These are phyloP conservation scores for Pogostemon cablin DNA, from an alignment of 257 asterid genomes.

Conservation along the genomic window DNA sequence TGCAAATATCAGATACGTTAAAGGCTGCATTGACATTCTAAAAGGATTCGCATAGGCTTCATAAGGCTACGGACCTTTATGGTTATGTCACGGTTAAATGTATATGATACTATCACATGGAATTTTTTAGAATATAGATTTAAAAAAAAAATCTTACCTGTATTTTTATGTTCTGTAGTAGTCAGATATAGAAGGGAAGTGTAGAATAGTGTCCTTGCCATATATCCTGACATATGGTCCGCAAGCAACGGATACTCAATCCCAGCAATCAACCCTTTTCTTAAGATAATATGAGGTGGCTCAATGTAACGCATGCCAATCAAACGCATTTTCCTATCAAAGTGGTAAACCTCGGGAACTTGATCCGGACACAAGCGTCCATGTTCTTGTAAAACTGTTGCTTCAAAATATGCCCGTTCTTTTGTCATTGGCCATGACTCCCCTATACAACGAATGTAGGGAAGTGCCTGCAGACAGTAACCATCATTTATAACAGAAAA, in stretches of 20 bases:
- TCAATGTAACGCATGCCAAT: constrained; percentile 92
- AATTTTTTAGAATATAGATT: not conserved
- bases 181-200: constrained; percentile 89
- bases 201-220: constrained; percentile 86
- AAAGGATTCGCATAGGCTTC: constrained; percentile 6
- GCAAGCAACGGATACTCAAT: constrained; percentile 86
- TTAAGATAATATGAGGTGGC: constrained; percentile 92
- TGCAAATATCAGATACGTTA: not conserved
- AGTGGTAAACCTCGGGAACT: constrained; percentile 95
- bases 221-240: constrained; percentile 74
- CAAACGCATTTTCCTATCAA: constrained; percentile 82
- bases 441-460: constrained; percentile 87
- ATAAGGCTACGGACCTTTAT: constrained; percentile 11
- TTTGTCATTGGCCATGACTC: constrained; percentile 99
- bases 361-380: constrained; percentile 74
- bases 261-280: constrained; percentile 92
- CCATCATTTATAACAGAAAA: constrained; percentile 19
- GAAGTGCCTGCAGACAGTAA: constrained; percentile 73
- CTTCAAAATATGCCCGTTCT: constrained; percentile 95
- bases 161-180: constrained; percentile 83
- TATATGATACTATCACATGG: not conserved
- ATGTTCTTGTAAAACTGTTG: constrained; percentile 62
- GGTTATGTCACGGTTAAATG: not conserved
- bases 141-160: constrained; percentile 49
- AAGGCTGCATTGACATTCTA: not conserved